Evolutionary conservation across 2,329 filamentous ascomycete species (phyloP).

Genomic region (Pseudocercospora macadamiae): DNA sequence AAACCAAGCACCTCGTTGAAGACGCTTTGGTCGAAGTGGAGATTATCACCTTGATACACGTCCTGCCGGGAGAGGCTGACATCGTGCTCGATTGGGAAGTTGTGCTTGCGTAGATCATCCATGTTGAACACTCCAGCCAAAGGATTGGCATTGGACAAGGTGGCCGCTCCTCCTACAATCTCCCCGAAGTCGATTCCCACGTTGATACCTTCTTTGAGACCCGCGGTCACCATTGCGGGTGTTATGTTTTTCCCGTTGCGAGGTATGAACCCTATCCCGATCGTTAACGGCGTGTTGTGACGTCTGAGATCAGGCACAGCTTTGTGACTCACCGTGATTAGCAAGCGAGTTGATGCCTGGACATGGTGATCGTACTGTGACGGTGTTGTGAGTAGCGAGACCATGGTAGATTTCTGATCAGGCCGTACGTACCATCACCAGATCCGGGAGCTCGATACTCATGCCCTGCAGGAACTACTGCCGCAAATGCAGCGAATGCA

Average conservation of each 20-base stretch:
- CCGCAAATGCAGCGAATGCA: too few relatives aligned
- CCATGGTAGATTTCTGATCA: too few relatives aligned
- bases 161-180: conserved; percentile 33
- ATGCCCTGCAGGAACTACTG: too few relatives aligned
- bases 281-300: too few relatives aligned
- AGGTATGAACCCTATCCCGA: too few relatives aligned
- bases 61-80: conserved; percentile 40
- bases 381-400: too few relatives aligned
- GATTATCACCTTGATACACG: conserved; percentile 40
- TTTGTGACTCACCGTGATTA: too few relatives aligned
- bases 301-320: too few relatives aligned
- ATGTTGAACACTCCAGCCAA: conserved; percentile 30
- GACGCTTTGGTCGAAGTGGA: conserved; percentile 41
- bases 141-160: conserved; percentile 28
- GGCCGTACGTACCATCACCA: too few relatives aligned
- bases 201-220: conserved; percentile 32
- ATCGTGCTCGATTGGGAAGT: conserved; percentile 44
- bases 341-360: too few relatives aligned
- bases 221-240: conserved; percentile 30
- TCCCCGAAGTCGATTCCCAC: conserved; percentile 36
- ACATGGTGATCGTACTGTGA: too few relatives aligned
- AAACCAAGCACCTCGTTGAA: conserved; percentile 33
- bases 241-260: conserved; percentile 32
- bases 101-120: conserved; percentile 35
- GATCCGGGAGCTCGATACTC: too few relatives aligned